Base-by-base conservation (phyloP, 305 asterid species). In the Fraxinus platypoda region DNA sequence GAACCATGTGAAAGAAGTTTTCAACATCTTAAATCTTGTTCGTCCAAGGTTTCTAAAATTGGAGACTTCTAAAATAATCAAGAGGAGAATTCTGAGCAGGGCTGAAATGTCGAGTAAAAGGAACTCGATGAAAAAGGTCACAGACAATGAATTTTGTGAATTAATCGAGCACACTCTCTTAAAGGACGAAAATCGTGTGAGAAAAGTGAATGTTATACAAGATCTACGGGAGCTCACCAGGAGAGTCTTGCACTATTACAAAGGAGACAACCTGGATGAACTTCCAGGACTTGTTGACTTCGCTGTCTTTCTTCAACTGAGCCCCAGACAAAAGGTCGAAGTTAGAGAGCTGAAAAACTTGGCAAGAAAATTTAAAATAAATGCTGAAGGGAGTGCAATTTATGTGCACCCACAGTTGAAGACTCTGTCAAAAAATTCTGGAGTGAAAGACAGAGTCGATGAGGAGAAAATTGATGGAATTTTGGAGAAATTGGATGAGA, bases 251-350 rank as follows among this genome's bases (percentile, higher is more conserved):
- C 84, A 82, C 23, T 82, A 76, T 68, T 76, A 82, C 71, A 76
- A 41, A 25, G 84, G 84, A 33, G 84, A 82, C 62, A 76, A 76
- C 78, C 41, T 82, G 71, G 84, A 82, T 68, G 84, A 81, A 25
- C 75, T 81, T 8, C 84, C 84, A 15, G 84, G 84, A 38, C 76
- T 81, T 35, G 76, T 75, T 35, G 84, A 81, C 77, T 96, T 92
- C 81, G 87, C 98, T 0, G 91, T 96, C 64, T 91, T 88, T 85
- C 95, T 96, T 59, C 88, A 76, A 78, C 95, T 96, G 64, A 90
- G 92, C 80, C 91, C 88, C 13, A 71, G 57, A 74, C 99, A 96
- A 76, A 88, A 86, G 83, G 71, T 79, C 57, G 96, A 89, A 75
- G 92, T 93, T 64, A 83, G 83, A 76, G 92, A 86, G 59, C 76